A percentile compares a stretch with the other conserved stretches of the same genome.
Evolutionary conservation across 768 basidiomycete genomes (phyloP).

Genomic region (Leccinum subgranulosum): DNA sequence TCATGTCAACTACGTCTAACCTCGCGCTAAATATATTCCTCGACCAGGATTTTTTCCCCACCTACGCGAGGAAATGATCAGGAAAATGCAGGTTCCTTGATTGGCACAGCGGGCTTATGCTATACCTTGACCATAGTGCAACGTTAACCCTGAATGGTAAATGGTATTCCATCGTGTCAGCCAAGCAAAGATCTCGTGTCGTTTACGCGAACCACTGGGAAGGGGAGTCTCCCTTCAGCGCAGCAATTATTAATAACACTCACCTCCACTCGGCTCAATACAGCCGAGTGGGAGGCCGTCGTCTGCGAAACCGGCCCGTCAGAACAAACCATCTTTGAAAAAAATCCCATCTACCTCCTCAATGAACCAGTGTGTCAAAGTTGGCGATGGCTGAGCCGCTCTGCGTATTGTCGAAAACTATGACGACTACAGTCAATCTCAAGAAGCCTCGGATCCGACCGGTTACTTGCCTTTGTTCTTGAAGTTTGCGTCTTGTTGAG

Average conservation of each 20-base stretch:
- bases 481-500: constrained; percentile 49
- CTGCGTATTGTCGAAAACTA: constrained; percentile 67
- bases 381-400: constrained; percentile 72
- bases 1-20: not conserved
- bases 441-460: not conserved
- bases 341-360: constrained; percentile 40
- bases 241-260: constrained; percentile 22
- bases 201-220: constrained; percentile 26
- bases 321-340: not conserved
- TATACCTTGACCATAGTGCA: constrained; percentile 28
- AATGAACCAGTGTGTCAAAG: constrained; percentile 64
- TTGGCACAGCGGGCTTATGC: constrained; percentile 7
- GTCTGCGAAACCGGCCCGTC: constrained; percentile 28
- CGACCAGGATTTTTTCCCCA: constrained; percentile 26
- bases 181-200: too few species aligned
- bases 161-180: not conserved
- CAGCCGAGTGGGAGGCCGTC: constrained; percentile 75
- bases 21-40: constrained; percentile 8
- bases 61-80: constrained; percentile 5
- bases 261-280: constrained; percentile 69
- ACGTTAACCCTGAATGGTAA: constrained; percentile 19
- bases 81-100: not conserved
- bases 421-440: not conserved
- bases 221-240: constrained; percentile 31
- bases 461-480: constrained; percentile 56